Evolutionary conservation across 2,329 filamentous ascomycete genomes (phyloP).

Genomic region (Beauveria asiatica): DNA sequence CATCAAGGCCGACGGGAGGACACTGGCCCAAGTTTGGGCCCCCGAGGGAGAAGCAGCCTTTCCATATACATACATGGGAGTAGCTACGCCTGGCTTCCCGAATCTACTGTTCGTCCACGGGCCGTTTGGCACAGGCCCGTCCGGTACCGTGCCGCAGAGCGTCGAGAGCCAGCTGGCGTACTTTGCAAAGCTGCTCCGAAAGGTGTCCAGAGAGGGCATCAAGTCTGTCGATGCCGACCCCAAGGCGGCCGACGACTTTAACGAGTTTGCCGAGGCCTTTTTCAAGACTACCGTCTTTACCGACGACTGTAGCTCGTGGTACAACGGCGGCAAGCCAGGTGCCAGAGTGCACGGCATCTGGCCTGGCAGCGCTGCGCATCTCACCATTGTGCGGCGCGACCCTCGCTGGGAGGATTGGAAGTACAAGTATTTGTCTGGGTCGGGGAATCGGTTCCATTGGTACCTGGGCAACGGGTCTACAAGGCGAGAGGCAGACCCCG

Average conservation of each 20-base stretch:
- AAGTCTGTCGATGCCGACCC: constrained; percentile 48
- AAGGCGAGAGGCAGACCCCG: constrained; percentile 41
- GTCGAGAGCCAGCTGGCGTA: constrained; percentile 59
- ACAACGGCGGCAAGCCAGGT: constrained; percentile 57
- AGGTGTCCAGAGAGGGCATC: constrained; percentile 58
- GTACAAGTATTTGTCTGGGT: constrained; percentile 35
- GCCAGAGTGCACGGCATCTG: constrained; percentile 59
- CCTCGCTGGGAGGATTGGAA: constrained; percentile 49
- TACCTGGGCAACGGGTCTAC: constrained; percentile 59
- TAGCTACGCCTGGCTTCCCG: constrained; percentile 56
- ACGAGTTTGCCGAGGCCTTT: constrained; percentile 49
- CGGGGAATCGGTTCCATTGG: constrained; percentile 46
- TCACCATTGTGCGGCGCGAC: constrained; percentile 48
- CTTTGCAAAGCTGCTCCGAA: constrained; percentile 58
- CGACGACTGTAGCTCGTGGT: constrained; percentile 63
- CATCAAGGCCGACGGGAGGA: constrained; percentile 44
- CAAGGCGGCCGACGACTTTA: constrained; percentile 55
- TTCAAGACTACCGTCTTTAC: constrained; percentile 46
- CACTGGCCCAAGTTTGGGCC: constrained; percentile 49
- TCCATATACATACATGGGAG: constrained; percentile 59
- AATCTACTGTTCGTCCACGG: constrained; percentile 60
- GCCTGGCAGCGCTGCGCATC: constrained; percentile 58
- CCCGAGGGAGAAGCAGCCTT: constrained; percentile 48
- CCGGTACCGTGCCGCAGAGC: constrained; percentile 58
- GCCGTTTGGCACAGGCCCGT: constrained; percentile 49